Conservation (phyloP, 108 stramenopile genomes). For the Pelagomonas calceolata region DNA sequence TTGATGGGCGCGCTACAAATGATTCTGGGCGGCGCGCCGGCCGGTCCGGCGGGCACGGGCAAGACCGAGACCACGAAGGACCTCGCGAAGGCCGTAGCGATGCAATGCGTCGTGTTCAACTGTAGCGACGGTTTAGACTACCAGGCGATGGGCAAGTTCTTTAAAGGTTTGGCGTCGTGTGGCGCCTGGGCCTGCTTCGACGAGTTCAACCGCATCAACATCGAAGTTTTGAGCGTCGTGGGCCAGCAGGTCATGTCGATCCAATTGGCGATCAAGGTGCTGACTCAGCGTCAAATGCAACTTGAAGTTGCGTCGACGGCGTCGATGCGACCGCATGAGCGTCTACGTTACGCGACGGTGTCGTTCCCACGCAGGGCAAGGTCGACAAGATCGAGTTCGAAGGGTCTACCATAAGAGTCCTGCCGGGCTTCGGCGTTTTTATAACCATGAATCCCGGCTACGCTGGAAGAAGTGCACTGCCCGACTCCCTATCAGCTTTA, state of each 20-base stretch:
- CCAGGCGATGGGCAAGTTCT: slow-evolving; percentile 60
- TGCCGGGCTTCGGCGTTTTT: slow-evolving; percentile 41
- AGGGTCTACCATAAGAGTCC: slow-evolving; percentile 36
- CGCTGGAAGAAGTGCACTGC: slow-evolving; percentile 38
- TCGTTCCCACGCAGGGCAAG: too few species aligned
- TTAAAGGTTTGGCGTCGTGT: slow-evolving; percentile 52
- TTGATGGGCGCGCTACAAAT: slow-evolving; percentile 61
- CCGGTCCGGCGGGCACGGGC: slow-evolving; percentile 57
- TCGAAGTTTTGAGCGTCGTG: slow-evolving; percentile 58
- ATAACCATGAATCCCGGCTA: slow-evolving; percentile 68
- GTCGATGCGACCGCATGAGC: too few species aligned
- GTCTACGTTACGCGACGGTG: too few species aligned
- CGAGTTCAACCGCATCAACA: slow-evolving; percentile 64
- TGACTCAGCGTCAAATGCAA: too few species aligned
- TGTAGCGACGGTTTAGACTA: slow-evolving; percentile 56
- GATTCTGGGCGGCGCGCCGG: slow-evolving; percentile 51
- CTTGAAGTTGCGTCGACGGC: too few species aligned
- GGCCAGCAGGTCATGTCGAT: slow-evolving; percentile 58
- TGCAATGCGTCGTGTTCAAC: slow-evolving; percentile 61
- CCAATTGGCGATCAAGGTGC: slow-evolving; percentile 40
- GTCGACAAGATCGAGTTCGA: slow-evolving; percentile 30
- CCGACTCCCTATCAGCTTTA: slow-evolving; percentile 40
- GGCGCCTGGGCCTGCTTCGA: slow-evolving; percentile 68
- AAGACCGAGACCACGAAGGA: slow-evolving; percentile 60
- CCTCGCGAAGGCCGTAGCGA: slow-evolving; percentile 52